Evolutionary conservation across 2,329 filamentous ascomycete species (phyloP).

Genomic region (Myriosclerotinia duriaeana): DNA sequence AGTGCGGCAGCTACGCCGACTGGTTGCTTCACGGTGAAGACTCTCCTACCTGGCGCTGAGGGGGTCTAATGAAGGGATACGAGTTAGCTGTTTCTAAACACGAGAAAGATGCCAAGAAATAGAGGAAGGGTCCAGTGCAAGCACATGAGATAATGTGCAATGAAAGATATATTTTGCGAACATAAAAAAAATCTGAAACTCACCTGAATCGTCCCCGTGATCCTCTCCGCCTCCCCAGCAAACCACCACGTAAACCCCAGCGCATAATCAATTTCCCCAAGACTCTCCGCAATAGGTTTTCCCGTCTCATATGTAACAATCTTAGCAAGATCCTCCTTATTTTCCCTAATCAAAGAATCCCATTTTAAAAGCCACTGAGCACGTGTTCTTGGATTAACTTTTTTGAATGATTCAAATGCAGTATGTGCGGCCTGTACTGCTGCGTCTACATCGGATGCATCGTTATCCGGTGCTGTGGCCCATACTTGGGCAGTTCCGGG

Average conservation of each 20-base stretch:
- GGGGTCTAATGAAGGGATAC: slow-evolving; percentile 44
- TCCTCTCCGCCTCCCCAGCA: slow-evolving; percentile 59
- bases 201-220: slow-evolving; percentile 57
- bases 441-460: slow-evolving; percentile 57
- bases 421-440: slow-evolving; percentile 59
- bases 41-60: slow-evolving; percentile 60
- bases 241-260: slow-evolving; percentile 56
- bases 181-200: neutral
- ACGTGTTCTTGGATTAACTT: slow-evolving; percentile 58
- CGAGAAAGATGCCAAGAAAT: neutral
- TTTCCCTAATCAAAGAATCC: slow-evolving; percentile 62
- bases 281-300: slow-evolving; percentile 52
- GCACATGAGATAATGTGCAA: too few species aligned
- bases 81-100: neutral
- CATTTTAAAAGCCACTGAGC: slow-evolving; percentile 64
- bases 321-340: slow-evolving; percentile 60
- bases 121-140: neutral
- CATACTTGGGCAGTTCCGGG: slow-evolving; percentile 47
- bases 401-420: slow-evolving; percentile 61
- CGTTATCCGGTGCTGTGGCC: slow-evolving; percentile 46
- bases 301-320: slow-evolving; percentile 61
- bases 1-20: slow-evolving; percentile 67
- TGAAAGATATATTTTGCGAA: neutral
- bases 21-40: slow-evolving; percentile 73
- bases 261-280: slow-evolving; percentile 54